phyloP scores from a whole-genome alignment of 768 basidiomycete species.

The Dacryopinax primogenitus region DNA sequence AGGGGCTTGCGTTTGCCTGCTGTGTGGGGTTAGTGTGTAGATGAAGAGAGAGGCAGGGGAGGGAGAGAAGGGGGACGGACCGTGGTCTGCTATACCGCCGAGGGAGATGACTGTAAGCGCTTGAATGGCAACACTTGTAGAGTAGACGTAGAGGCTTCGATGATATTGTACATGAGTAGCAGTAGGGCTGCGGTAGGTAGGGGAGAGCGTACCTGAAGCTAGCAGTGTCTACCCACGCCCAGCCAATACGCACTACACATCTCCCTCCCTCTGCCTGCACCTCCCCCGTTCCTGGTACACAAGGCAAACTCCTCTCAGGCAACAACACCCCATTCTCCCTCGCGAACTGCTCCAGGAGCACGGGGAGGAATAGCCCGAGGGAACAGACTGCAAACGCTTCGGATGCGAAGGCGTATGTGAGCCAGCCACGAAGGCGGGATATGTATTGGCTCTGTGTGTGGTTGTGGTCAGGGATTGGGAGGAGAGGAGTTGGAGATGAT shows the following conservation, averaged over 20 bases:
- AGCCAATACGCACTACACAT: conserved; percentile 71
- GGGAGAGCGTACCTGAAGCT: conserved; percentile 82
- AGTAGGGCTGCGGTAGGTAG: conserved; percentile 1
- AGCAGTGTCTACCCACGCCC: conserved; percentile 80
- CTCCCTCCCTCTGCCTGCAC: conserved; percentile 31
- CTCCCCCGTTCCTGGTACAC: conserved; percentile 24
- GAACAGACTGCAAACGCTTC: conserved; percentile 74
- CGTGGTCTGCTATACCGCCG: conserved; percentile 80
- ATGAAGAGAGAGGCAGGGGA: neutral
- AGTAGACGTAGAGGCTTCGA: conserved; percentile 71
- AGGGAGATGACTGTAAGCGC: conserved; percentile 92
- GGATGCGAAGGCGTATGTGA: conserved; percentile 75
- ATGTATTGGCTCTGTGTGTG: neutral
- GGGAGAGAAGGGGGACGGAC: conserved; percentile 36
- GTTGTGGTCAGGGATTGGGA: neutral
- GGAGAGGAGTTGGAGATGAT: neutral
- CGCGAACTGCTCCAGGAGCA: conserved; percentile 78
- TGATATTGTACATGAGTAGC: too few relatives aligned
- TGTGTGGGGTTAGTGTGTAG: conserved; percentile 18
- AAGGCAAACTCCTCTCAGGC: conserved; percentile 54
- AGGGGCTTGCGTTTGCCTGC: conserved; percentile 63
- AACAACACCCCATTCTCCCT: conserved; percentile 71
- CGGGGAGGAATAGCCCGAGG: conserved; percentile 67
- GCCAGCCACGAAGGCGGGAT: conserved; percentile 51
- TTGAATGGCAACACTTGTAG: conserved; percentile 75